These are phyloP conservation scores for Ceratocystis variospora DNA, from an alignment of 2,329 filamentous ascomycete species.

Conservation along the genomic window DNA sequence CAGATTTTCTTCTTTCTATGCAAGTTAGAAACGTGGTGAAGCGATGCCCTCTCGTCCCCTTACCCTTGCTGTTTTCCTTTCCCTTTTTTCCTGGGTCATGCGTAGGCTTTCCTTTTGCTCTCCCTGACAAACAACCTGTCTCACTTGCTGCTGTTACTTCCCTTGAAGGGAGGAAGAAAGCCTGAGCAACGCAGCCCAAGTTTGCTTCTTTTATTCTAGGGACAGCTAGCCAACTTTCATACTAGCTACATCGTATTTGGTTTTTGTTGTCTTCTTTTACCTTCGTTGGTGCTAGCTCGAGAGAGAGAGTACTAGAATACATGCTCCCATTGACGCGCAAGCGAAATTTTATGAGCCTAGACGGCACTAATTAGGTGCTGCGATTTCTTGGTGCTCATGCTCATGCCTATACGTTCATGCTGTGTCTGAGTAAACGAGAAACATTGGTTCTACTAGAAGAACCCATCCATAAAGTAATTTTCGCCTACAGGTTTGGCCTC, in stretches of 20 bases:
- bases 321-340: not conserved
- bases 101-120: not conserved
- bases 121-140: not conserved
- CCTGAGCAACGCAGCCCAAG: not conserved
- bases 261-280: not conserved
- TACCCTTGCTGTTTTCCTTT: conserved; percentile 1
- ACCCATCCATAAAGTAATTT: not conserved
- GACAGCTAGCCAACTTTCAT: not conserved
- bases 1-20: not conserved
- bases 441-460: not conserved
- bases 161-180: not conserved
- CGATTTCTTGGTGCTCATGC: not conserved
- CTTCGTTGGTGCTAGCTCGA: not conserved
- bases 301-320: not conserved
- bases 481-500: not conserved
- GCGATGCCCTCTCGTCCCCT: not conserved
- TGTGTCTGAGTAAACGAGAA: conserved; percentile 8
- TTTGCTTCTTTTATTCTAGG: not conserved
- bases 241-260: not conserved
- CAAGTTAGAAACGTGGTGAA: not conserved
- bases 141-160: conserved; percentile 2
- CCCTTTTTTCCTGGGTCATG: conserved; percentile 7
- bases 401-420: not conserved
- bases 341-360: not conserved
- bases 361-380: not conserved